These are phyloP conservation scores for Dimargaris cristalligena DNA, from an alignment of 192 early-diverging fungal genomes.

Conservation along the genomic window DNA sequence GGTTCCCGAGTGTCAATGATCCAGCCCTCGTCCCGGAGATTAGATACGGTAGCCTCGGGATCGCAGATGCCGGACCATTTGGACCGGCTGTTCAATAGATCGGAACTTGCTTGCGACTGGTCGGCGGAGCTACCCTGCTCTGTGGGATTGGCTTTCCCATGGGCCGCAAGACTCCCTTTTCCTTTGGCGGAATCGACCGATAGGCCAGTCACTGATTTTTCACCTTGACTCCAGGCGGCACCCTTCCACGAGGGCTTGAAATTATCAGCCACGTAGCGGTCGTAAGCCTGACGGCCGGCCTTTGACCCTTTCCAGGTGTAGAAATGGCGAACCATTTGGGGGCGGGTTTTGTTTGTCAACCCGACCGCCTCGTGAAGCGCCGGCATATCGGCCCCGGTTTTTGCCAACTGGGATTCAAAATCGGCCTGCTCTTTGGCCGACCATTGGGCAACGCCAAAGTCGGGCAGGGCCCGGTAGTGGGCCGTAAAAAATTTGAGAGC, in stretches of 20 bases:
- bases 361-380: constrained; percentile 9
- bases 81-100: background rate
- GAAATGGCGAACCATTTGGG: constrained; percentile 9
- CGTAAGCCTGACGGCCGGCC: constrained; percentile 1
- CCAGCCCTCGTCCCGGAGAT: constrained; percentile 9
- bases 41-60: constrained; percentile 1
- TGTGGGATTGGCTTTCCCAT: background rate
- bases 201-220: background rate
- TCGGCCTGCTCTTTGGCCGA: constrained; percentile 24
- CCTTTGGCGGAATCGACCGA: background rate
- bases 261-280: constrained; percentile 1
- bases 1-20: background rate
- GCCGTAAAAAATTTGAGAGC: constrained; percentile 32
- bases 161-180: no score
- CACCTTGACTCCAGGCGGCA: constrained; percentile 2
- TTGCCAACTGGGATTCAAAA: constrained; percentile 29
- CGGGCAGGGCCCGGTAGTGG: constrained; percentile 22
- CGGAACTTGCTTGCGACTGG: background rate
- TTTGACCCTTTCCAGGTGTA: constrained; percentile 10
- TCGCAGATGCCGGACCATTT: constrained; percentile 8
- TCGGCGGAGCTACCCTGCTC: background rate
- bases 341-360: background rate
- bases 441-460: constrained; percentile 40
- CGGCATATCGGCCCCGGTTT: constrained; percentile 10
- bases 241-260: constrained; percentile 9